phyloP scores from a whole-genome alignment of 345 rosid genomes.

The Aquilaria malaccensis region DNA sequence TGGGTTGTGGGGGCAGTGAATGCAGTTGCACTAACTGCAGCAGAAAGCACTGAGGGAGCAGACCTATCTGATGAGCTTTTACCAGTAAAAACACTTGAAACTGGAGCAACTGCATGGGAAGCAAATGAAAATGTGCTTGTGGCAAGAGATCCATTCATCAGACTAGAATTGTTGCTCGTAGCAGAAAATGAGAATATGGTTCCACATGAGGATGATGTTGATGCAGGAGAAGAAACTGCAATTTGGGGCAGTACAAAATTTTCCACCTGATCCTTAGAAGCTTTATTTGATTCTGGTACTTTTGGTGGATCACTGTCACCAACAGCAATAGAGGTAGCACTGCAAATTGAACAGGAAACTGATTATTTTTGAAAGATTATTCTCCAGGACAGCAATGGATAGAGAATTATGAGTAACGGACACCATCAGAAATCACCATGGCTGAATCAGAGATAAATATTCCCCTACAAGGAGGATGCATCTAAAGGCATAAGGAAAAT shows the following conservation, averaged over 20 bases:
- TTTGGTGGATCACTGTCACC: conserved; percentile 24
- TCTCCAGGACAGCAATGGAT: neutral
- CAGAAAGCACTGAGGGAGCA: conserved; percentile 12
- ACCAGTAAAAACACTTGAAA: conserved; percentile 21
- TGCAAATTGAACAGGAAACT: conserved; percentile 26
- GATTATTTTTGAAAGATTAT: neutral
- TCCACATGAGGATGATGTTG: conserved; percentile 31
- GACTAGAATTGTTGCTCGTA: conserved; percentile 21
- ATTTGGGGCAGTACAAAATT: conserved; percentile 17
- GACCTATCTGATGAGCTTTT: conserved; percentile 26
- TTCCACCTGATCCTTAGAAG: conserved; percentile 22
- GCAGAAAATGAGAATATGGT: conserved; percentile 36
- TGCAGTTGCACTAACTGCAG: conserved; percentile 16
- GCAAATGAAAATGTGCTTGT: conserved; percentile 24
- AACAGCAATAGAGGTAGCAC: conserved; percentile 29
- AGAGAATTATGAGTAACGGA: too few relatives aligned
- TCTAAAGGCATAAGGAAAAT: too few relatives aligned
- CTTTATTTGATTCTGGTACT: conserved; percentile 34
- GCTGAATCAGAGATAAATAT: too few relatives aligned
- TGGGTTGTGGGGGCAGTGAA: neutral
- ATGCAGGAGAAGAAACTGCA: conserved; percentile 23
- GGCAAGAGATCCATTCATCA: conserved; percentile 35
- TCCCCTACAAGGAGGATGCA: too few relatives aligned
- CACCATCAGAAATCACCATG: too few relatives aligned
- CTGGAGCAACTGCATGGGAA: conserved; percentile 17